These are phyloP conservation scores for Candida boleticola DNA, from an alignment of 805 yeast species.

Conservation along the genomic window DNA sequence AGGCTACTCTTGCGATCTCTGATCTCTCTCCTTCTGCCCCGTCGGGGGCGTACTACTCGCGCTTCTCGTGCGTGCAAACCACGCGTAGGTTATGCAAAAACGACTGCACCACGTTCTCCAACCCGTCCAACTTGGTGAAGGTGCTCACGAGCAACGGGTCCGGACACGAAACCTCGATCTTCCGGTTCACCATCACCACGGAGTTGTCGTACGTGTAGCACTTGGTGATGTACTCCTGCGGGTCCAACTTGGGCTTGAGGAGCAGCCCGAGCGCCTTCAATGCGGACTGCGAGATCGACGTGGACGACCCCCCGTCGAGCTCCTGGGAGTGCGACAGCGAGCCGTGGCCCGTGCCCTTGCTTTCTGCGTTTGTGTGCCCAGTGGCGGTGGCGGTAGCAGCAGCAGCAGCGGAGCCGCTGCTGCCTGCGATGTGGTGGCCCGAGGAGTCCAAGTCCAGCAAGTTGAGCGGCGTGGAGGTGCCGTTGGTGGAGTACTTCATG, in stretches of 20 bases:
- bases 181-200: conserved; percentile 62
- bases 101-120: conserved; percentile 34
- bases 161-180: conserved; percentile 58
- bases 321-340: background rate
- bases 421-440: conserved; percentile 8
- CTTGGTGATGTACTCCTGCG: conserved; percentile 57
- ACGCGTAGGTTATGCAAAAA: conserved; percentile 10
- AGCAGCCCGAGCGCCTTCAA: conserved; percentile 10
- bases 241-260: conserved; percentile 27
- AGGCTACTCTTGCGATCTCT: too few species aligned
- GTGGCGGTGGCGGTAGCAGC: conserved; percentile 2
- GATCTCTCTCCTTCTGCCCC: too few species aligned
- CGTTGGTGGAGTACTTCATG: conserved; percentile 36
- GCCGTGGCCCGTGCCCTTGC: background rate
- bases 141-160: conserved; percentile 67
- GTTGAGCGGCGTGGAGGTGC: conserved; percentile 17
- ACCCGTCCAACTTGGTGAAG: conserved; percentile 59
- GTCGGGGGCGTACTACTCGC: too few species aligned
- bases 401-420: background rate
- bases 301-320: background rate
- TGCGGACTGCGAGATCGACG: background rate
- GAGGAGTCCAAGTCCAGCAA: conserved; percentile 16
- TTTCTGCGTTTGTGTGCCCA: background rate
- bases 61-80: background rate
- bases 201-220: conserved; percentile 57